A percentile compares a stretch with the other conserved stretches of the same genome.
Evolutionary conservation across 2,329 filamentous ascomycete species (phyloP).

Genomic region (Onygena corvina): DNA sequence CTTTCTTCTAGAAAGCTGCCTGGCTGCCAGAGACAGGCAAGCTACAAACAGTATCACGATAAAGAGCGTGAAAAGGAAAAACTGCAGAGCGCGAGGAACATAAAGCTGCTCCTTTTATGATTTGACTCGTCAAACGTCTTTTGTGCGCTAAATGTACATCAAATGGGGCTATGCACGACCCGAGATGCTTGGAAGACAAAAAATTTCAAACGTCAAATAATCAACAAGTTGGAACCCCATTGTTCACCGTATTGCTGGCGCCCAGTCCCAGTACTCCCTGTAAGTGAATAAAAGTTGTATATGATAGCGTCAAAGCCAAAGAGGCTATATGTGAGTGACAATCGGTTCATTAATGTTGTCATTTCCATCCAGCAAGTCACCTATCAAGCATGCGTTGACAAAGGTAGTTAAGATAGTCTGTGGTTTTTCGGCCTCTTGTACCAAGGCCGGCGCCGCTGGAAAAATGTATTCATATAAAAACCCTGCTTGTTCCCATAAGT

Average conservation of each 20-base stretch:
- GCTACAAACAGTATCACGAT: too few relatives aligned
- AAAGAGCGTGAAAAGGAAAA: not conserved
- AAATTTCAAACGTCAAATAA: not conserved
- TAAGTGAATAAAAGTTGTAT: not conserved
- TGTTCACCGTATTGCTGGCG: not conserved
- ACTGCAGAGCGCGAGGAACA: not conserved
- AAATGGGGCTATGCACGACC: conserved; percentile 2
- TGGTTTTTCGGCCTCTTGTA: not conserved
- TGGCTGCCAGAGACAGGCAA: too few relatives aligned
- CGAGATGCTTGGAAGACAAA: not conserved
- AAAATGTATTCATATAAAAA: not conserved
- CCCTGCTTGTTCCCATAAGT: not conserved
- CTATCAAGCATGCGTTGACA: conserved; percentile 3
- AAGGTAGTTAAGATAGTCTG: not conserved
- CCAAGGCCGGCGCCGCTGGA: not conserved
- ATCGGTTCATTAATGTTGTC: conserved; percentile 5
- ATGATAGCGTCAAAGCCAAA: not conserved
- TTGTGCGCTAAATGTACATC: conserved; percentile 6
- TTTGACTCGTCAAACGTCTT: conserved; percentile 3
- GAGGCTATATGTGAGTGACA: not conserved
- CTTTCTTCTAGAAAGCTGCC: too few relatives aligned
- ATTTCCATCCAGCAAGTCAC: not conserved
- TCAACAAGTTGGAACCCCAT: not conserved
- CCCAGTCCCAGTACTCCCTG: not conserved
- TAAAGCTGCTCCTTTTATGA: not conserved